Percentiles rank a stretch among this genome's conserved stretches.
Evolutionary conservation across 179 eudicot genomes (phyloP).

Genomic region (Camellia oleifera): DNA sequence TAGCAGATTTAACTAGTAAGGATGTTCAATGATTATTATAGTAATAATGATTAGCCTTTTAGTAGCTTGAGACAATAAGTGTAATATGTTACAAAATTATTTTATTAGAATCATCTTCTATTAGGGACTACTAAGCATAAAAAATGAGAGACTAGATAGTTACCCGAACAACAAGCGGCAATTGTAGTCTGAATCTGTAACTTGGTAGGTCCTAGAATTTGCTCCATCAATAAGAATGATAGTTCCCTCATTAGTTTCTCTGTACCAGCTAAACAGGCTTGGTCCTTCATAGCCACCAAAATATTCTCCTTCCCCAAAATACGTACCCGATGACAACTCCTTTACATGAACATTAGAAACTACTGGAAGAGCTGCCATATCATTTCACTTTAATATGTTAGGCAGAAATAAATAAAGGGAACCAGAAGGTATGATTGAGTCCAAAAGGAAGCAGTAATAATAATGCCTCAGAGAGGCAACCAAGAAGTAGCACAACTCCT

Average conservation of each 20-base stretch:
- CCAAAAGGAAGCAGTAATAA: background rate
- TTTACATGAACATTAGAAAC: constrained; percentile 63
- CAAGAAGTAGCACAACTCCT: constrained; percentile 10
- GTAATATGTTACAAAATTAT: background rate
- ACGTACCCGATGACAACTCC: constrained; percentile 47
- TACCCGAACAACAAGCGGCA: constrained; percentile 94
- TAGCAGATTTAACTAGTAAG: background rate
- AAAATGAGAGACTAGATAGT: constrained; percentile 15
- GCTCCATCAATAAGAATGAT: constrained; percentile 64
- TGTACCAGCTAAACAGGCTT: constrained; percentile 91
- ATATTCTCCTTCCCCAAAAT: constrained; percentile 82
- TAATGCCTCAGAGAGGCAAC: background rate
- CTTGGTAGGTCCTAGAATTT: constrained; percentile 66
- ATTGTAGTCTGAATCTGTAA: constrained; percentile 84
- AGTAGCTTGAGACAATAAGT: background rate
- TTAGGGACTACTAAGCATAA: background rate
- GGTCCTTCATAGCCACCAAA: constrained; percentile 94
- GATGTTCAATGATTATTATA: background rate
- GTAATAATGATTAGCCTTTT: background rate
- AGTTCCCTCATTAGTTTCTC: constrained; percentile 73
- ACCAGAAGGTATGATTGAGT: constrained; percentile 3
- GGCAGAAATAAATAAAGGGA: background rate
- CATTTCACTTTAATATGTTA: constrained; percentile 17
- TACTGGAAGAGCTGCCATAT: constrained; percentile 66
- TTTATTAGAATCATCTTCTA: background rate